Evolutionary conservation across 108 stramenopile species (phyloP).

Genomic region (Skeletonema marinoi): DNA sequence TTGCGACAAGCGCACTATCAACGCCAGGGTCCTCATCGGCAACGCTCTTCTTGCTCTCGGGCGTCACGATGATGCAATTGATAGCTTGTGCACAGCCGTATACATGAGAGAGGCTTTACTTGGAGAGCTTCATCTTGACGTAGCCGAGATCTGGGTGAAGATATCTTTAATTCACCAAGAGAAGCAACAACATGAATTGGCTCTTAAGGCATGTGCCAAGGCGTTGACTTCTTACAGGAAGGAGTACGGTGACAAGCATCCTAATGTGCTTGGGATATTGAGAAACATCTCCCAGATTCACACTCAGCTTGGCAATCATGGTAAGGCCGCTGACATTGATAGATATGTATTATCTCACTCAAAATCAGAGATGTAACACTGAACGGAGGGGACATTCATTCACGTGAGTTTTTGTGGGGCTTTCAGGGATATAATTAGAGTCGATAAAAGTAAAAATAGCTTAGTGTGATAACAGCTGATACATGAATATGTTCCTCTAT

Average conservation of each 20-base stretch:
- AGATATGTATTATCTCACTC: slow-evolving; percentile 35
- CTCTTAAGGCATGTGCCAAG: slow-evolving; percentile 44
- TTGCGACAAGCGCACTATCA: slow-evolving; percentile 34
- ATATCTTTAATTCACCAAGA: slow-evolving; percentile 32
- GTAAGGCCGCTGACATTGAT: slow-evolving; percentile 41
- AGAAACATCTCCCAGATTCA: slow-evolving; percentile 37
- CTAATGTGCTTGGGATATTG: slow-evolving; percentile 31
- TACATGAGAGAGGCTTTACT: slow-evolving; percentile 56
- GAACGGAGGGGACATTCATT: background rate
- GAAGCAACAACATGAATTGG: slow-evolving; percentile 33
- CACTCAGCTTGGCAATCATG: slow-evolving; percentile 37
- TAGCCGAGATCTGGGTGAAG: slow-evolving; percentile 42
- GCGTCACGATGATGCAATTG: slow-evolving; percentile 45
- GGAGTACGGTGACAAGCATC: slow-evolving; percentile 44
- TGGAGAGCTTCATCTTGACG: slow-evolving; percentile 40
- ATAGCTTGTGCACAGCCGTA: slow-evolving; percentile 48
- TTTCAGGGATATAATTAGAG: background rate
- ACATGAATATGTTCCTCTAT: background rate
- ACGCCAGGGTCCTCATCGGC: slow-evolving; percentile 34
- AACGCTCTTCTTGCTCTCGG: slow-evolving; percentile 17
- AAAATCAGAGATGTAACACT: slow-evolving; percentile 1
- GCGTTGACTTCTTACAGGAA: slow-evolving; percentile 45
- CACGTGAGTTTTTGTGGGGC: background rate
- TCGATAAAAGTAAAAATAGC: background rate
- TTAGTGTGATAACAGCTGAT: background rate